Base-by-base conservation (phyloP, 2,329 filamentous ascomycete genomes). In the Neofusicoccum ribis region DNA sequence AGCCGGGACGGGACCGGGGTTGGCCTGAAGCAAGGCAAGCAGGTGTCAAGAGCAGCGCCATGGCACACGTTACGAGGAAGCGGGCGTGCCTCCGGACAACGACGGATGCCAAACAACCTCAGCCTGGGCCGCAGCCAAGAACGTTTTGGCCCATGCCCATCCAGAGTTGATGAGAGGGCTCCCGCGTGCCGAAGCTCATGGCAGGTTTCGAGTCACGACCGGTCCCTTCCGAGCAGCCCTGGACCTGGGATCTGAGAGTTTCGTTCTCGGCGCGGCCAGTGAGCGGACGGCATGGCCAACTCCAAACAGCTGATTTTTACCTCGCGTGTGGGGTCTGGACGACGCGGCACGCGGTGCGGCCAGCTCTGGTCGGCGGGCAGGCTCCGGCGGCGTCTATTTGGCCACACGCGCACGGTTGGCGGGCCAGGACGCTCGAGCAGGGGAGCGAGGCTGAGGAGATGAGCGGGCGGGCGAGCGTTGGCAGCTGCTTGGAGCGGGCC, bases 241-340 rank as follows among this genome's bases (percentile, higher is more conserved):
- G 39, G 52, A 27, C n/a, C 36, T 27, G 20, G 36, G 52, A 23
- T 27, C 20, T 41, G 43, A 27, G 37, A 56, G 52, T 56, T 56
- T 56, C 20, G 52, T 43, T 56, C 52, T 23, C 52, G 37, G 52
- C 36, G 37, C 12, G 52, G 52, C 52, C 52, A 56, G 52, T 23
- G 39, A 7, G 36, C 37, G 51, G 37, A 11, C 49, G 31, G 49
- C 49, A 52, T 31, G 27, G 27, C 27, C 46, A 23, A 34, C 47
- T 50, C 46, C 27, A 50, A 59, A 59, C 54, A 59, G 54, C 54
- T 44, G 54, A 59, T 59, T 59, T 56, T 59, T 44, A 46, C 54
- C 54, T 59, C 41, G 54, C 39, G 54, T 31, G 54, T 34, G 39
- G 52, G 52, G 54, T 59, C 54, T 44, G 54, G 54, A 59, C 54